phyloP scores from a whole-genome alignment of 768 basidiomycete genomes.

The Leucocoprinus leucothites region DNA sequence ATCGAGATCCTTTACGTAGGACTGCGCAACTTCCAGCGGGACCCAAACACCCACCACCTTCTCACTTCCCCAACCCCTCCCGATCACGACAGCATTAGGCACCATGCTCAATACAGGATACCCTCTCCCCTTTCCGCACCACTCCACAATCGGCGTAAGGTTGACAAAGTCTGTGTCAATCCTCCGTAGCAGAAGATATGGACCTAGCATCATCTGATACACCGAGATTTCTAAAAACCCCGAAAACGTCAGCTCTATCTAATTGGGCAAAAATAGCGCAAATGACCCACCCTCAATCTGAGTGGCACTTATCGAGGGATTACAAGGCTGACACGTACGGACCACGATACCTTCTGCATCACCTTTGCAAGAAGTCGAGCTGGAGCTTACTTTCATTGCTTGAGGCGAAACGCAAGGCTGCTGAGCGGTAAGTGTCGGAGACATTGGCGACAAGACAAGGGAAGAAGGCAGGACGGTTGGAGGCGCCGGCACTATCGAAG shows the following conservation, averaged over 20 bases:
- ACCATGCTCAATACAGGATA: constrained; percentile 35
- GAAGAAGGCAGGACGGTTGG: constrained; percentile 26
- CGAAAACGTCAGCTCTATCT: constrained; percentile 8
- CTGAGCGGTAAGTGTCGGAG: not conserved
- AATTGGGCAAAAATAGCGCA: constrained; percentile 3
- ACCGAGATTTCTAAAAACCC: constrained; percentile 61
- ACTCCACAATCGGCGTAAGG: constrained; percentile 50
- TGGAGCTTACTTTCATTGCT: constrained; percentile 33
- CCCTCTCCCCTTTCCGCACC: constrained; percentile 10
- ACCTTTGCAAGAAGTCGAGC: constrained; percentile 17
- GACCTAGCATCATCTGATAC: constrained; percentile 63
- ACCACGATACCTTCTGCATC: constrained; percentile 46
- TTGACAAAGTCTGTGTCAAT: constrained; percentile 82
- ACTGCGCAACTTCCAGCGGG: constrained; percentile 54
- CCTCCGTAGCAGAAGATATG: constrained; percentile 58
- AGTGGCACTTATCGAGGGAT: constrained; percentile 61
- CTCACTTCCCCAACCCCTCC: constrained; percentile 51
- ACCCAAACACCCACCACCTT: constrained; percentile 67
- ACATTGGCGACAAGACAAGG: constrained; percentile 22
- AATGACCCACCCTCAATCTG: constrained; percentile 60
- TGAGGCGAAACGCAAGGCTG: constrained; percentile 35
- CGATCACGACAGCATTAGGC: constrained; percentile 47
- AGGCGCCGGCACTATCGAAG: constrained; percentile 14
- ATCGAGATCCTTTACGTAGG: constrained; percentile 48
- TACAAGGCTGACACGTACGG: constrained; percentile 61